Evolutionary conservation across 163 green algal genomes (phyloP).

Genomic region (Chlorella variabilis): DNA sequence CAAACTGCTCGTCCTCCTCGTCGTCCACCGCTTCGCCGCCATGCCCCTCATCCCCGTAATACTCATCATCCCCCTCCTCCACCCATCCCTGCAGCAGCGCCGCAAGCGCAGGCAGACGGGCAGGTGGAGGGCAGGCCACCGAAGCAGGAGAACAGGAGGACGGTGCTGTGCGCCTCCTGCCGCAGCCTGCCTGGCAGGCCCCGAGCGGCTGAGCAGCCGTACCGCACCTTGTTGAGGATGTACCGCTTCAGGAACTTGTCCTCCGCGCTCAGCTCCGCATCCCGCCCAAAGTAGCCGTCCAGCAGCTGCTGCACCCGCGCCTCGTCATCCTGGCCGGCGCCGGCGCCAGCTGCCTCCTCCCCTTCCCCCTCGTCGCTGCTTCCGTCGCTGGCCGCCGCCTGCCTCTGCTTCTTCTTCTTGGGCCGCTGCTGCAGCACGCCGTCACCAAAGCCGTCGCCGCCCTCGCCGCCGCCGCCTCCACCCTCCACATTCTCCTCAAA

Average conservation of each 20-base stretch:
- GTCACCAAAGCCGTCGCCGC: slow-evolving; percentile 10
- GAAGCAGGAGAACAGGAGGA: neutral
- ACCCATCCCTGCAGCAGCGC: slow-evolving; percentile 51
- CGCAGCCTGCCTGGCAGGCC: neutral
- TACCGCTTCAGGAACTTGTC: slow-evolving; percentile 86
- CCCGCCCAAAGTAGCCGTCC: slow-evolving; percentile 72
- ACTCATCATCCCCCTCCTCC: slow-evolving; percentile 42
- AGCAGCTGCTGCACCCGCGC: slow-evolving; percentile 57
- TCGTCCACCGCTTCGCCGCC: slow-evolving; percentile 45
- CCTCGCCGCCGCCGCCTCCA: slow-evolving; percentile 11
- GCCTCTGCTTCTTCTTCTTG: neutral
- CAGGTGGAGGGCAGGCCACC: neutral
- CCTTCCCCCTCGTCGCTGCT: too few species aligned
- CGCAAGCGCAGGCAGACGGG: neutral
- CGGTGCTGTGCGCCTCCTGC: neutral
- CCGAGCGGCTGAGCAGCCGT: too few species aligned
- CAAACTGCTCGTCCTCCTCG: slow-evolving; percentile 84
- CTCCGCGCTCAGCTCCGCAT: slow-evolving; percentile 53
- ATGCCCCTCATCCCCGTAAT: slow-evolving; percentile 24
- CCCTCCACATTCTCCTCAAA: slow-evolving; percentile 9
- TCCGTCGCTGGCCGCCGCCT: slow-evolving; percentile 16
- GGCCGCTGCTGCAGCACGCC: slow-evolving; percentile 26
- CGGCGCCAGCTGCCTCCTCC: neutral
- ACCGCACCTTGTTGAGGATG: slow-evolving; percentile 73
- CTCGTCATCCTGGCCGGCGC: slow-evolving; percentile 32